Percentiles rank a stretch among this genome's conserved stretches.
Evolutionary conservation across 2,329 filamentous ascomycete genomes (phyloP).

Genomic region (Hirsutella thompsonii): DNA sequence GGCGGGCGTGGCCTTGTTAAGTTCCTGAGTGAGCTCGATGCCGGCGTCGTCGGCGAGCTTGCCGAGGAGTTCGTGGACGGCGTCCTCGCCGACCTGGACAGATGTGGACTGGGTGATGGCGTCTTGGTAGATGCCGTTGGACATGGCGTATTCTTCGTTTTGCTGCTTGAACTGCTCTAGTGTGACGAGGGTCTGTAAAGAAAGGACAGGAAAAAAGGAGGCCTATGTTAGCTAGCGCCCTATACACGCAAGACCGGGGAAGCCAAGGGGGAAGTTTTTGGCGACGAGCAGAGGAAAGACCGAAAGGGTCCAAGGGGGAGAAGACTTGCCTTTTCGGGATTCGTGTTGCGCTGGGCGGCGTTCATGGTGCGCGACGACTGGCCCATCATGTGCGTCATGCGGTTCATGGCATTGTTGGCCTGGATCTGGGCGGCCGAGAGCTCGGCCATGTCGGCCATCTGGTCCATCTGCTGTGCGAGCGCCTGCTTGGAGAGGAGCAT

Average conservation of each 20-base stretch:
- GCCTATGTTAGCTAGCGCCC: no score
- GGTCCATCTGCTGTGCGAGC: slow-evolving; percentile 49
- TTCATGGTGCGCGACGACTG: slow-evolving; percentile 46
- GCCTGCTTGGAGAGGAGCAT: slow-evolving; percentile 49
- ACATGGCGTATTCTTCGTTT: slow-evolving; percentile 52
- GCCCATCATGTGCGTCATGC: slow-evolving; percentile 52
- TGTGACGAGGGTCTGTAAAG: slow-evolving; percentile 39
- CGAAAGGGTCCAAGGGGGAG: no score
- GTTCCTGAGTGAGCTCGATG: slow-evolving; percentile 66
- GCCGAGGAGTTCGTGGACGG: slow-evolving; percentile 73
- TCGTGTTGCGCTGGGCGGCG: slow-evolving; percentile 43
- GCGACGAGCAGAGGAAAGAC: no score
- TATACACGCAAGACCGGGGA: no score
- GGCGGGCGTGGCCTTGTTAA: slow-evolving; percentile 43
- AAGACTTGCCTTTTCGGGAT: slow-evolving; percentile 37
- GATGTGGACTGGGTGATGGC: slow-evolving; percentile 68
- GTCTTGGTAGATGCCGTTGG: slow-evolving; percentile 70
- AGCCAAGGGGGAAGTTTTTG: no score
- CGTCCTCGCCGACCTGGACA: slow-evolving; percentile 63
- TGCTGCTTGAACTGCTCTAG: slow-evolving; percentile 49
- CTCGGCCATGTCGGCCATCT: slow-evolving; percentile 52
- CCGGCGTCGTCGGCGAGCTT: slow-evolving; percentile 83
- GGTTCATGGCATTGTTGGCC: slow-evolving; percentile 52
- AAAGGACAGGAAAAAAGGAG: not conserved
- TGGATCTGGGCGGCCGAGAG: slow-evolving; percentile 47